Evolutionary conservation across 2,329 filamentous ascomycete genomes (phyloP).

Genomic region (Apiospora arundinis): DNA sequence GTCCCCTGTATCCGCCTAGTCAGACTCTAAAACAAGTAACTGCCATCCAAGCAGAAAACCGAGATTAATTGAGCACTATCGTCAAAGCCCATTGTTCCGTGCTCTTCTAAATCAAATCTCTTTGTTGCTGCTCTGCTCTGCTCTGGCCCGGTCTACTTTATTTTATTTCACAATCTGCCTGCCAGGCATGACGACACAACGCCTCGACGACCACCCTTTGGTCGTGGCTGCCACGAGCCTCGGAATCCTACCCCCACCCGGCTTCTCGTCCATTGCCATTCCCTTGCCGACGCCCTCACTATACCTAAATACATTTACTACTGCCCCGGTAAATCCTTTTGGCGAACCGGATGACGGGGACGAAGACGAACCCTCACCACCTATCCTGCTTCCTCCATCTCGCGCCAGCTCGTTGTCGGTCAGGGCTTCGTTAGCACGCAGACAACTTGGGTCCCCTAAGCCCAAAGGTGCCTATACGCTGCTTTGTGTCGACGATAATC

Average conservation of each 20-base stretch:
- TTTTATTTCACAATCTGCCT: not conserved
- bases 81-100: not conserved
- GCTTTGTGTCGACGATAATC: constrained; percentile 19
- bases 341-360: not conserved
- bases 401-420: not conserved
- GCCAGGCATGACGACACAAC: constrained; percentile 3
- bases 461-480: constrained; percentile 14
- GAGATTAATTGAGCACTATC: not conserved
- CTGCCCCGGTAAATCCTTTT: not conserved
- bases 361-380: not conserved
- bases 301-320: constrained; percentile 17
- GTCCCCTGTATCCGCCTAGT: not conserved
- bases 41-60: not conserved
- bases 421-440: not conserved
- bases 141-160: not conserved
- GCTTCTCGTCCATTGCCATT: constrained; percentile 27
- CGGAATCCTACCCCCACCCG: constrained; percentile 21
- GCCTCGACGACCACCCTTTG: constrained; percentile 15
- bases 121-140: not conserved
- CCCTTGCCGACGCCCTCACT: constrained; percentile 23
- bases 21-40: not conserved
- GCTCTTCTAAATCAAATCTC: not conserved
- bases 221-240: constrained; percentile 19
- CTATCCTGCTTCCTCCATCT: not conserved
- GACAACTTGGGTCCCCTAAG: not conserved